These are phyloP conservation scores for Spiromastix sp. DNA, from an alignment of 2,329 filamentous ascomycete genomes.

Conservation along the genomic window DNA sequence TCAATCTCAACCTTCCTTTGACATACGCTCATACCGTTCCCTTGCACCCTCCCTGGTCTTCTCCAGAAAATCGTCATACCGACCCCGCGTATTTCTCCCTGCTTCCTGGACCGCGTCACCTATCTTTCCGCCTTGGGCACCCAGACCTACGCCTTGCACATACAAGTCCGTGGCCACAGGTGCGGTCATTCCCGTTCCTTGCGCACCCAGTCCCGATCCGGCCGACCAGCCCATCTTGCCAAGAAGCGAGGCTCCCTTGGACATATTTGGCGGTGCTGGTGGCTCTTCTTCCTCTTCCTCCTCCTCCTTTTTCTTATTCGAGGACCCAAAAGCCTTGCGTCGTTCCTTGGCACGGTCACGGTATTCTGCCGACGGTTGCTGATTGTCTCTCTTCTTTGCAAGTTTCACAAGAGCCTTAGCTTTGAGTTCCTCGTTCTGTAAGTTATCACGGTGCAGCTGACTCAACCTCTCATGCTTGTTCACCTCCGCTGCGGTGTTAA, in stretches of 20 bases:
- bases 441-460: constrained; percentile 45
- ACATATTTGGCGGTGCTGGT: constrained; percentile 22
- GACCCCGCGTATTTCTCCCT: constrained; percentile 36
- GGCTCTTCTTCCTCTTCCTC: constrained; percentile 20
- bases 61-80: constrained; percentile 39
- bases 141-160: constrained; percentile 39
- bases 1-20: no score
- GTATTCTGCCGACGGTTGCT: constrained; percentile 27
- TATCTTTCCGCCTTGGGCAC: constrained; percentile 38
- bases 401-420: constrained; percentile 31
- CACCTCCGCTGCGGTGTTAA: constrained; percentile 45
- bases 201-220: constrained; percentile 38
- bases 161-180: constrained; percentile 40
- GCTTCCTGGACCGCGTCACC: constrained; percentile 40
- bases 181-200: constrained; percentile 37
- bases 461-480: constrained; percentile 51
- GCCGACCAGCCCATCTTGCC: constrained; percentile 43
- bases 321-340: constrained; percentile 32
- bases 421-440: constrained; percentile 41
- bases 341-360: constrained; percentile 38
- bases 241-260: constrained; percentile 41
- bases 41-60: constrained; percentile 37
- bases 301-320: constrained; percentile 22
- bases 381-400: constrained; percentile 27
- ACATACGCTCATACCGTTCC: constrained; percentile 37